Base-by-base conservation (phyloP, 2,329 filamentous ascomycete genomes). In the Pseudogymnoascus sp. region DNA sequence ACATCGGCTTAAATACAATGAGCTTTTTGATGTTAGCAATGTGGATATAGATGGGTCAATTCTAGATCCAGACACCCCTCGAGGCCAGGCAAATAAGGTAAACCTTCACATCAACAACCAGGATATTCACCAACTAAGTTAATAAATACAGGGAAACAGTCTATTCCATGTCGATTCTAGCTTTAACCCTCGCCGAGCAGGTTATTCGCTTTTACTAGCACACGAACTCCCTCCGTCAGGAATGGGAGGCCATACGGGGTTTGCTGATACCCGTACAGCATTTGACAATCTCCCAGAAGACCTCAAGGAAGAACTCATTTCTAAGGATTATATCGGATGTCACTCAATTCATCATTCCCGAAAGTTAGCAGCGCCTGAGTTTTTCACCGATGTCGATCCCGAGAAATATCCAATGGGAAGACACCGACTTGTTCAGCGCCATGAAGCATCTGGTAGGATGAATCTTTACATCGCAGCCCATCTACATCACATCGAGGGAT, bases 1-100 rank as follows among this genome's bases (percentile, higher is more conserved):
- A 65, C 74, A 77, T 62, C 77, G 81, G 18, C 77, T 80, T 63
- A 66, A 70, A 1, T 65, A 78, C 63, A 71, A 75, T 41, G 78
- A 84, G 67, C 74, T 85, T 0, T 84, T 84, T 67, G 82, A 85
- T 64, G 80, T 80, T 0, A 75, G 79, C 59, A 85, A 85, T 68
- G 71, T 83, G 11, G 76, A 81, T 57, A 73, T 74, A 1, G 75
- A 81, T 41, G 77, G 77, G 67, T 3, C 67, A 65, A 1, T 67
- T 8, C 54, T 65, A 25, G 57, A 61, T 34, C 28, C 62, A n/a
- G 64, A 66, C 32, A 59, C 58, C 59, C 60, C 62, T 7, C 58
- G 66, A 20, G 61, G 62, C 4, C 63, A 67, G 20, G 66, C 65
- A 43, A 67, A 3, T 18, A 67, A 62, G 67, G 66, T 12, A 35